Percentiles rank a stretch among this genome's conserved stretches.
Conservation (phyloP, 495 filamentous ascomycete species). For the Neurospora terricola region DNA sequence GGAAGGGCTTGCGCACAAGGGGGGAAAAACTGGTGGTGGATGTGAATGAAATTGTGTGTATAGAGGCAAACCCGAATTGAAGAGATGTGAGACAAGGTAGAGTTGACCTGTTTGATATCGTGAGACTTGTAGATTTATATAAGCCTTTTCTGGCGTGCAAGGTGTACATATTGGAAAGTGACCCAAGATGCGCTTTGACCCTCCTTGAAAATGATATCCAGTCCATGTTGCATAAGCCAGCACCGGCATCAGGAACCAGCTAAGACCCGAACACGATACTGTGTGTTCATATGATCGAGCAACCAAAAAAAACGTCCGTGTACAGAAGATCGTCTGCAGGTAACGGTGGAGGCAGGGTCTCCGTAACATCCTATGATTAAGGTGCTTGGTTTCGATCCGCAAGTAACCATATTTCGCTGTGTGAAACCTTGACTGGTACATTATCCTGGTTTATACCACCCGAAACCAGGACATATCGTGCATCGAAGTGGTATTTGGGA, state of each 20-base stretch:
- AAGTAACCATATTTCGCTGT: not conserved
- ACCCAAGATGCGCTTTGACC: not conserved
- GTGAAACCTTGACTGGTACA: not conserved
- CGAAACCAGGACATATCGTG: not conserved
- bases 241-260: not conserved
- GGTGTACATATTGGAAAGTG: not conserved
- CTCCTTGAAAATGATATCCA: not conserved
- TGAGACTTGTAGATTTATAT: not conserved
- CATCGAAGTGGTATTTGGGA: not conserved
- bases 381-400: not conserved
- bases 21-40: not conserved
- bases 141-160: not conserved
- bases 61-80: not conserved
- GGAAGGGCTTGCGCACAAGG: not conserved
- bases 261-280: not conserved
- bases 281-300: not conserved
- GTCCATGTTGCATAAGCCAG: not conserved
- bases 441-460: not conserved
- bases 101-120: not conserved
- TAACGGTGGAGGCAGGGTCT: not conserved
- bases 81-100: not conserved
- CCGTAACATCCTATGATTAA: not conserved
- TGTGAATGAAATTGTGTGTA: not conserved
- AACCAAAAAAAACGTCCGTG: not conserved
- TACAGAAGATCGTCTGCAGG: not conserved